Evolutionary conservation across 208 protist genomes (phyloP).

Genomic region (Sergeia podlipaevii): DNA sequence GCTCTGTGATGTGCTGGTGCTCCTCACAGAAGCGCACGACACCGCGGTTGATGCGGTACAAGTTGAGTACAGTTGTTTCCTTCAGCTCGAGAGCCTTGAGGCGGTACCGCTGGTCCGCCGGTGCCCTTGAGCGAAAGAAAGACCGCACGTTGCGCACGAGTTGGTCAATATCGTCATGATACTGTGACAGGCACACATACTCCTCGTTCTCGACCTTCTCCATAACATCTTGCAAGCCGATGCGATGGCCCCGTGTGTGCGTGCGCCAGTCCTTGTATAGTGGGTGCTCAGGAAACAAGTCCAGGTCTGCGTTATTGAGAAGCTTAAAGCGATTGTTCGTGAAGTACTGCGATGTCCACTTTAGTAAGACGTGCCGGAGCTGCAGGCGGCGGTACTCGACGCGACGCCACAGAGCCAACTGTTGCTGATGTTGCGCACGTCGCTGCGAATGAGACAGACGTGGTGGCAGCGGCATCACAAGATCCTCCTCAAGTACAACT

Average conservation of each 20-base stretch:
- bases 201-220: constrained; percentile 69
- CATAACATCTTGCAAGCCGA: constrained; percentile 67
- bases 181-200: constrained; percentile 85
- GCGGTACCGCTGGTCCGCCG: constrained; percentile 56
- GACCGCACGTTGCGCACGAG: constrained; percentile 72
- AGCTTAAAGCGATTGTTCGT: constrained; percentile 51
- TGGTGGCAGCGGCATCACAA: constrained; percentile 11
- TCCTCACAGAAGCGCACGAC: constrained; percentile 81
- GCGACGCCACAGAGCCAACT: constrained; percentile 48
- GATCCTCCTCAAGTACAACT: not conserved
- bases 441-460: constrained; percentile 6
- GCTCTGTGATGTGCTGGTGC: constrained; percentile 54
- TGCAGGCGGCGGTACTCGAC: constrained; percentile 81
- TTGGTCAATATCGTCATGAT: constrained; percentile 78
- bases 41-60: constrained; percentile 77
- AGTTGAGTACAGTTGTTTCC: constrained; percentile 66
- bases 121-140: constrained; percentile 69
- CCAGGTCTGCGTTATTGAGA: constrained; percentile 60
- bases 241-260: constrained; percentile 42
- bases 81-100: constrained; percentile 74
- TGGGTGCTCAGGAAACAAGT: constrained; percentile 42
- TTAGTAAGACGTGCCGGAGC: constrained; percentile 72
- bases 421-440: constrained; percentile 1
- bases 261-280: constrained; percentile 57
- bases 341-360: constrained; percentile 77